phyloP scores from a whole-genome alignment of 495 filamentous ascomycete genomes.

The Durotheca rogersii region DNA sequence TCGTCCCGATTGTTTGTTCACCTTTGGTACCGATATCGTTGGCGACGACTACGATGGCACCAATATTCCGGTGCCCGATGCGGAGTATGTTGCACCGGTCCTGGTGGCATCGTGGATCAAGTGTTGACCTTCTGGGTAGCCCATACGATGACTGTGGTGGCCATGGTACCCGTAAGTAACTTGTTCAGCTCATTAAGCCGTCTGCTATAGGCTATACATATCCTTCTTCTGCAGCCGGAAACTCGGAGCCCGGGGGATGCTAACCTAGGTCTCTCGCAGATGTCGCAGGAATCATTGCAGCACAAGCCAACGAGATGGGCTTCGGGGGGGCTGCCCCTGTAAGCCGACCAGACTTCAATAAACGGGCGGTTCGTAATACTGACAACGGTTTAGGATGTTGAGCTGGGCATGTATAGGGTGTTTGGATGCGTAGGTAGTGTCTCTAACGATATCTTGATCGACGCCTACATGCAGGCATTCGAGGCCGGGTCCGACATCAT shows the following conservation, averaged over 20 bases:
- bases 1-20: constrained; percentile 54
- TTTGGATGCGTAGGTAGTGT: constrained; percentile 52
- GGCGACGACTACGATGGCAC: constrained; percentile 51
- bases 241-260: too few relatives aligned
- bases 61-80: constrained; percentile 46
- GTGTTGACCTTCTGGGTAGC: not conserved
- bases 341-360: not conserved
- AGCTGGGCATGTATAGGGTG: constrained; percentile 56
- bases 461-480: constrained; percentile 57
- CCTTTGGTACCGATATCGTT: constrained; percentile 55
- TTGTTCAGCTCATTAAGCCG: not conserved
- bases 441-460: constrained; percentile 55
- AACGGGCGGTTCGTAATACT: not conserved
- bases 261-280: constrained; percentile 12
- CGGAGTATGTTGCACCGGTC: constrained; percentile 33
- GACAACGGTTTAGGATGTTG: constrained; percentile 35
- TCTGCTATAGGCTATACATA: too few relatives aligned
- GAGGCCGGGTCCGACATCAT: constrained; percentile 61
- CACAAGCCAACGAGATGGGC: constrained; percentile 49
- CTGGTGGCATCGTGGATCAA: not conserved
- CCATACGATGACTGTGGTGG: constrained; percentile 47
- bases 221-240: not conserved
- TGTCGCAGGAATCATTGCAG: constrained; percentile 58
- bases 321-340: constrained; percentile 57
- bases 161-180: constrained; percentile 40